These are phyloP conservation scores for Hagleromyces aurorensis DNA, from an alignment of 805 yeast genomes.

Conservation along the genomic window DNA sequence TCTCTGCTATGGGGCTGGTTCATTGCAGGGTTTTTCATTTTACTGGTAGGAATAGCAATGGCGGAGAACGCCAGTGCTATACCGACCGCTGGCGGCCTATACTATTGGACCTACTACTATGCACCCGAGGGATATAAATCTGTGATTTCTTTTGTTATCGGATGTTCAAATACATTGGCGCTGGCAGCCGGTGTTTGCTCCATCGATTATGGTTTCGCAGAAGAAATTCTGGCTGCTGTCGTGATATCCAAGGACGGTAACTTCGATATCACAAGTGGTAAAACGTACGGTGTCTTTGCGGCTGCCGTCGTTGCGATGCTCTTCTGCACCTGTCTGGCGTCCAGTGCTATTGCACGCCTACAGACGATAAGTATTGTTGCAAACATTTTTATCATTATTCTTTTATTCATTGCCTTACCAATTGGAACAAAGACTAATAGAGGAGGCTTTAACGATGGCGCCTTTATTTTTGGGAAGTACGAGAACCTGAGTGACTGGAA, in stretches of 20 bases:
- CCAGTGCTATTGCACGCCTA: constrained; percentile 46
- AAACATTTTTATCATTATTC: constrained; percentile 43
- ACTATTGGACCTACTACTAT: constrained; percentile 60
- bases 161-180: constrained; percentile 61
- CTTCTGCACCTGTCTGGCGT: constrained; percentile 46
- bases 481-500: constrained; percentile 49
- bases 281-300: constrained; percentile 56
- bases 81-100: constrained; percentile 72
- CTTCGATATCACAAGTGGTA: constrained; percentile 46
- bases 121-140: constrained; percentile 48
- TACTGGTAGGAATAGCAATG: constrained; percentile 54
- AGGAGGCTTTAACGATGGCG: constrained; percentile 39
- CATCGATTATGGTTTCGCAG: constrained; percentile 61
- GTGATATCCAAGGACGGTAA: constrained; percentile 45
- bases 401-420: constrained; percentile 58
- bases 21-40: constrained; percentile 42
- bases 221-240: constrained; percentile 51
- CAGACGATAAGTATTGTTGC: constrained; percentile 52
- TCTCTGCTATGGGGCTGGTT: constrained; percentile 68
- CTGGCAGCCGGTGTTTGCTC: constrained; percentile 59
- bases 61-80: constrained; percentile 59
- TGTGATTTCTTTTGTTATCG: constrained; percentile 54
- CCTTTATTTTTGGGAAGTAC: constrained; percentile 47
- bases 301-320: constrained; percentile 51
- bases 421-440: constrained; percentile 41